Percentiles rank a stretch among this genome's conserved stretches.
These are phyloP conservation scores for Pecoramyces ruminantium DNA, from an alignment of 192 early-diverging fungal genomes.

Conservation along the genomic window DNA sequence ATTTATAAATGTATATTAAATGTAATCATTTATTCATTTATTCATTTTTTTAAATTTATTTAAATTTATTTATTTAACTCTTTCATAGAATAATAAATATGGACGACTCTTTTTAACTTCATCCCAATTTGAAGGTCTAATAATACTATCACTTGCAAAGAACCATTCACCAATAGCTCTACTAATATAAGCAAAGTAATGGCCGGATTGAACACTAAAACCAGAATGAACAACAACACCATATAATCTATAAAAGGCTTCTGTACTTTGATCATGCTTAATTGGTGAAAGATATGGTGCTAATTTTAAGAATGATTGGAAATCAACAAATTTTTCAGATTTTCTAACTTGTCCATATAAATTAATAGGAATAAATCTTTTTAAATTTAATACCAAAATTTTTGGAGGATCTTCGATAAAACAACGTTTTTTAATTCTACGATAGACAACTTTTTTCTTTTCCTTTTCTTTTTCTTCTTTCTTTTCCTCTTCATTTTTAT, in stretches of 20 bases:
- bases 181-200: constrained; percentile 28
- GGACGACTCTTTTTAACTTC: background rate
- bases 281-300: background rate
- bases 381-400: background rate
- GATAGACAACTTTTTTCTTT: background rate
- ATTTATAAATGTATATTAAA: too few species aligned
- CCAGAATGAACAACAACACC: constrained; percentile 28
- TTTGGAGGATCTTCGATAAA: background rate
- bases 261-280: constrained; percentile 3
- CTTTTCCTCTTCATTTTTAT: background rate
- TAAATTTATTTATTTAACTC: background rate
- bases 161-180: background rate
- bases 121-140: background rate
- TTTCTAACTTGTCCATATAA: background rate
- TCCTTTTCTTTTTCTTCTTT: background rate
- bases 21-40: too few species aligned
- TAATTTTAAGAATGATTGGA: background rate
- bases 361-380: background rate
- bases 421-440: background rate
- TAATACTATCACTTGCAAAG: background rate
- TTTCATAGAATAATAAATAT: background rate
- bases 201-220: constrained; percentile 21
- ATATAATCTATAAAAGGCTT: constrained; percentile 13
- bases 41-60: too few species aligned
- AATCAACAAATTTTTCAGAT: background rate